These are phyloP conservation scores for Aspergillus pseudoterreus DNA, from an alignment of 2,329 filamentous ascomycete genomes.

Conservation along the genomic window DNA sequence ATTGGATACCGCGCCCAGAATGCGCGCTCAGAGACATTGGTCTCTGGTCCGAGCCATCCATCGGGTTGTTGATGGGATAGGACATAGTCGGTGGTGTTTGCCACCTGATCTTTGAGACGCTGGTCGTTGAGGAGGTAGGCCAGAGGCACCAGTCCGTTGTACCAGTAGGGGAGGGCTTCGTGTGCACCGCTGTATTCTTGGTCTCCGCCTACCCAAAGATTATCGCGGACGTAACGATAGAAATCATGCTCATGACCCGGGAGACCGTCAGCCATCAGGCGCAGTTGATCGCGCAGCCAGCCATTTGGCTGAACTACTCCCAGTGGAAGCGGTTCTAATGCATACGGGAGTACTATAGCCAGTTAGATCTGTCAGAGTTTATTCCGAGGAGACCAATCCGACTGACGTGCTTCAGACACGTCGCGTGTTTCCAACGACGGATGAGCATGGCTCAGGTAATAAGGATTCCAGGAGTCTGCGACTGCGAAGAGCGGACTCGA, in stretches of 20 bases:
- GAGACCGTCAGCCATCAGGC: constrained; percentile 49
- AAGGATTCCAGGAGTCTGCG: too few species aligned
- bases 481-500: too few species aligned
- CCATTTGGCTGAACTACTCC: constrained; percentile 45
- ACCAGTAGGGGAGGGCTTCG: constrained; percentile 58
- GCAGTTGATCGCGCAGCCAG: constrained; percentile 52
- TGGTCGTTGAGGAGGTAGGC: constrained; percentile 50
- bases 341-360: not conserved
- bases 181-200: constrained; percentile 52
- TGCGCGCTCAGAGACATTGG: constrained; percentile 39
- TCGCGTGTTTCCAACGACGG: too few species aligned
- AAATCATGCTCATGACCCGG: constrained; percentile 55
- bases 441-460: too few species aligned
- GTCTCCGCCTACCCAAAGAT: constrained; percentile 50
- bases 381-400: not conserved
- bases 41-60: constrained; percentile 58
- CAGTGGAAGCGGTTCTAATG: not conserved
- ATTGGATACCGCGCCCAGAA: constrained; percentile 54
- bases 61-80: constrained; percentile 50
- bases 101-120: constrained; percentile 50
- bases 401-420: too few species aligned
- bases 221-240: constrained; percentile 52
- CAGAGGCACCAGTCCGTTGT: constrained; percentile 56
- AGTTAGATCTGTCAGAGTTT: not conserved
- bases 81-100: constrained; percentile 44